A percentile compares a stretch with the other conserved stretches of the same genome.
phyloP scores from a whole-genome alignment of 805 yeast genomes.

The Spathaspora boniae region DNA sequence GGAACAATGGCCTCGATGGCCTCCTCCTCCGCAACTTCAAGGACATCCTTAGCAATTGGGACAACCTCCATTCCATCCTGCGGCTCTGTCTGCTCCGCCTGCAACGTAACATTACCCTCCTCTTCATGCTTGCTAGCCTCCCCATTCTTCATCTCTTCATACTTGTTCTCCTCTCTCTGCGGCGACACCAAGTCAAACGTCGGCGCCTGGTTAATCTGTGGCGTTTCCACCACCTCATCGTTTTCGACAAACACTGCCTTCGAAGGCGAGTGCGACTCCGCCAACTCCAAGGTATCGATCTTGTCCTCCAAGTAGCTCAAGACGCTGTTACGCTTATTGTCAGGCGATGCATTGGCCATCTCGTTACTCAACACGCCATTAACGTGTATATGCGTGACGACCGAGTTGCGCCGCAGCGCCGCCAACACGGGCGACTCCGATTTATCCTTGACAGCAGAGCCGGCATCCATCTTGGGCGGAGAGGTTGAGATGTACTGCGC shows the following conservation, averaged over 20 bases:
- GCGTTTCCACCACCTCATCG: constrained; percentile 15
- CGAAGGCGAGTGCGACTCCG: constrained; percentile 16
- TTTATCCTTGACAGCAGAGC: constrained; percentile 4
- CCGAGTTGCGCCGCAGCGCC: constrained; percentile 32
- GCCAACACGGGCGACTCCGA: constrained; percentile 2
- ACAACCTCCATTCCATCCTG: not conserved
- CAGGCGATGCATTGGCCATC: constrained; percentile 10
- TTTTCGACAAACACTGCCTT: constrained; percentile 5
- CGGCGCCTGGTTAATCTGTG: constrained; percentile 30
- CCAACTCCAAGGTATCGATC: constrained; percentile 39
- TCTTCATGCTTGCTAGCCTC: not conserved
- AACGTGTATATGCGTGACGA: constrained; percentile 42
- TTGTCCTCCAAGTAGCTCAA: constrained; percentile 43
- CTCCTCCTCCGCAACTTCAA: constrained; percentile 3
- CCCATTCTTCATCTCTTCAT: not conserved
- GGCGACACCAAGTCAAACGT: constrained; percentile 17
- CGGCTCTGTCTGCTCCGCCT: not conserved
- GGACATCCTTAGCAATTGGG: not conserved
- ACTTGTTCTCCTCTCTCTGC: not conserved
- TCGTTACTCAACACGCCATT: constrained; percentile 39
- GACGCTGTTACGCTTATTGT: constrained; percentile 32
- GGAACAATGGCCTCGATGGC: constrained; percentile 8
- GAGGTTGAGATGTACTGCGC: constrained; percentile 37
- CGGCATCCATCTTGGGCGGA: constrained; percentile 29
- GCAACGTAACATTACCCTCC: not conserved